These are phyloP conservation scores for Rickenella mellea DNA, from an alignment of 768 basidiomycete species.

Conservation along the genomic window DNA sequence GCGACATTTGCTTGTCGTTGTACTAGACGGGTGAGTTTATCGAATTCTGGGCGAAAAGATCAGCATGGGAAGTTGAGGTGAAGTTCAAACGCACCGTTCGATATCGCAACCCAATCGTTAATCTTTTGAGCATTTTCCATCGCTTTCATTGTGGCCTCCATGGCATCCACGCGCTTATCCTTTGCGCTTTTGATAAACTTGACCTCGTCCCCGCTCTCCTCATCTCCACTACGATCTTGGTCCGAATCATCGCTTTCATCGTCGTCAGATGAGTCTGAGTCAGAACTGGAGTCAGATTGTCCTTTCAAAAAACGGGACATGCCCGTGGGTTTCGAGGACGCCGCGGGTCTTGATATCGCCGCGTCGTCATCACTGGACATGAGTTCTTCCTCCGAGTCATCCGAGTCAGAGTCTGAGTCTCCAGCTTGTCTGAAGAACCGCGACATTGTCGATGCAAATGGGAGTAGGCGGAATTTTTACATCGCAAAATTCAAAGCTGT, in stretches of 20 bases:
- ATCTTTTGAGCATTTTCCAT: slow-evolving; percentile 96
- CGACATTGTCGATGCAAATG: slow-evolving; percentile 47
- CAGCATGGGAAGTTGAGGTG: slow-evolving; percentile 1
- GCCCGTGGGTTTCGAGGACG: slow-evolving; percentile 39
- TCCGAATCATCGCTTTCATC: slow-evolving; percentile 38
- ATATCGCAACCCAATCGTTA: slow-evolving; percentile 93
- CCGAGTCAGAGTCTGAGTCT: slow-evolving; percentile 71
- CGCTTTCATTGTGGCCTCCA: slow-evolving; percentile 82
- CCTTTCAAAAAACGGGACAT: slow-evolving; percentile 72
- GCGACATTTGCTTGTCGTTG: slow-evolving; percentile 78
- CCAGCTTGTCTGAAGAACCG: slow-evolving; percentile 83
- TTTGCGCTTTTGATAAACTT: slow-evolving; percentile 80
- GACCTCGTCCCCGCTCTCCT: slow-evolving; percentile 59
- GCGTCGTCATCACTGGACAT: slow-evolving; percentile 65
- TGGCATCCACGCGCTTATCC: slow-evolving; percentile 88
- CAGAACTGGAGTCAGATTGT: slow-evolving; percentile 48
- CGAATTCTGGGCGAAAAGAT: slow-evolving; percentile 61
- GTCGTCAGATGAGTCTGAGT: slow-evolving; percentile 46
- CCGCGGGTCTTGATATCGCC: slow-evolving; percentile 31
- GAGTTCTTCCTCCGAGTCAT: slow-evolving; percentile 51
- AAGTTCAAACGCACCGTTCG: slow-evolving; percentile 50
- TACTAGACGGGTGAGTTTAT: slow-evolving; percentile 87
- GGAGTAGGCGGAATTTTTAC: no score
- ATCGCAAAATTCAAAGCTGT: no score
- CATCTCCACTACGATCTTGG: slow-evolving; percentile 30